Percentiles rank a stretch among this genome's conserved stretches.
Evolutionary conservation across 164 flowering plant species (phyloP).

Genomic region (Kalanchoe fedtschenkoi): DNA sequence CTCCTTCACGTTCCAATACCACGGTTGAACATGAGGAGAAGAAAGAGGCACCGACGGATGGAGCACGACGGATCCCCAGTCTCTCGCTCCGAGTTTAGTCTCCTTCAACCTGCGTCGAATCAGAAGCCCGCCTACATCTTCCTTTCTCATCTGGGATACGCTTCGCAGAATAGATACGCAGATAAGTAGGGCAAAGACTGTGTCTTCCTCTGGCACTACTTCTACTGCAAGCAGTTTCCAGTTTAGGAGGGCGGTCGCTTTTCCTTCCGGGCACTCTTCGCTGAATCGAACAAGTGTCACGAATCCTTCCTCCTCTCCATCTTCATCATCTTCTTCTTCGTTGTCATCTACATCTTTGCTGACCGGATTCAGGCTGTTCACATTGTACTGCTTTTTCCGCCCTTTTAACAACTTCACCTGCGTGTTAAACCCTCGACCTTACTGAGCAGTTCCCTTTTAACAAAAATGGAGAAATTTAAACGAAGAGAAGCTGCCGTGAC

Average conservation of each 20-base stretch:
- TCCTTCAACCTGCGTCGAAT: conserved; percentile 64
- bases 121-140: conserved; percentile 63
- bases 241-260: conserved; percentile 76
- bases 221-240: conserved; percentile 74
- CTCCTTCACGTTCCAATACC: conserved; percentile 65
- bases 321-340: conserved; percentile 12
- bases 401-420: conserved; percentile 68
- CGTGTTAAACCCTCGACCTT: too few relatives aligned
- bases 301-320: conserved; percentile 53
- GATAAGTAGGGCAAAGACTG: conserved; percentile 51
- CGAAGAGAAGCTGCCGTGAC: background rate
- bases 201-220: conserved; percentile 80
- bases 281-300: conserved; percentile 63
- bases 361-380: conserved; percentile 11
- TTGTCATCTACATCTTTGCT: background rate
- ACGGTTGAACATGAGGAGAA: conserved; percentile 58
- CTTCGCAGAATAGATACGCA: conserved; percentile 61
- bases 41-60: conserved; percentile 27
- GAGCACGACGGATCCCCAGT: conserved; percentile 85
- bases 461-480: background rate
- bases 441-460: background rate
- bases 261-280: conserved; percentile 58
- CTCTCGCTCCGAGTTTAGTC: conserved; percentile 50
- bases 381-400: conserved; percentile 54
- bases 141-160: conserved; percentile 47